A percentile compares a stretch with the other conserved stretches of the same genome.
These are phyloP conservation scores for Trematosphaeria pertusa DNA, from an alignment of 2,329 filamentous ascomycete genomes.

Conservation along the genomic window DNA sequence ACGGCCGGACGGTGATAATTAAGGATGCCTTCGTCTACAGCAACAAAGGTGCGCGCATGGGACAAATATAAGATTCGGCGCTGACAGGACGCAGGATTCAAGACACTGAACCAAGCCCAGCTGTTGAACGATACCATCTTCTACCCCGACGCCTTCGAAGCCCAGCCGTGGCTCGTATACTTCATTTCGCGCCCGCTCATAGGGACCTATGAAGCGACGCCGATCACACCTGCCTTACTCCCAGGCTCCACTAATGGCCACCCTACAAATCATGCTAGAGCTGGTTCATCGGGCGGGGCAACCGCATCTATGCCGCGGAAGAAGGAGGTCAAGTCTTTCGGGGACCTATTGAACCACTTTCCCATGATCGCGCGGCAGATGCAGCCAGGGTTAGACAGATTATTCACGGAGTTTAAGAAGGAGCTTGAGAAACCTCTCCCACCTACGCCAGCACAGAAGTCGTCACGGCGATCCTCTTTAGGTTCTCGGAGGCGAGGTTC, in stretches of 20 bases:
- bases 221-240: constrained; percentile 68
- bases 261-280: constrained; percentile 8
- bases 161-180: constrained; percentile 94
- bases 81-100: constrained; percentile 72
- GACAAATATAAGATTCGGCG: background rate
- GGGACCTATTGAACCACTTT: constrained; percentile 87
- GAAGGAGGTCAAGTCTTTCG: constrained; percentile 90
- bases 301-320: constrained; percentile 66
- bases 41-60: constrained; percentile 78
- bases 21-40: constrained; percentile 94
- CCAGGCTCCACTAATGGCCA: constrained; percentile 26
- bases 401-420: constrained; percentile 87
- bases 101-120: constrained; percentile 86
- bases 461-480: constrained; percentile 36
- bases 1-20: constrained; percentile 90
- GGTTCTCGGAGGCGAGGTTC: constrained; percentile 44
- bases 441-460: constrained; percentile 65
- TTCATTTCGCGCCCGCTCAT: constrained; percentile 91
- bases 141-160: constrained; percentile 87
- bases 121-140: constrained; percentile 83
- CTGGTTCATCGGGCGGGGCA: constrained; percentile 28
- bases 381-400: constrained; percentile 85
- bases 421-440: constrained; percentile 87
- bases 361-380: constrained; percentile 96
- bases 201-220: constrained; percentile 79